Conservation (phyloP, 2,329 filamentous ascomycete species). For the Myriosclerotinia curreyana region DNA sequence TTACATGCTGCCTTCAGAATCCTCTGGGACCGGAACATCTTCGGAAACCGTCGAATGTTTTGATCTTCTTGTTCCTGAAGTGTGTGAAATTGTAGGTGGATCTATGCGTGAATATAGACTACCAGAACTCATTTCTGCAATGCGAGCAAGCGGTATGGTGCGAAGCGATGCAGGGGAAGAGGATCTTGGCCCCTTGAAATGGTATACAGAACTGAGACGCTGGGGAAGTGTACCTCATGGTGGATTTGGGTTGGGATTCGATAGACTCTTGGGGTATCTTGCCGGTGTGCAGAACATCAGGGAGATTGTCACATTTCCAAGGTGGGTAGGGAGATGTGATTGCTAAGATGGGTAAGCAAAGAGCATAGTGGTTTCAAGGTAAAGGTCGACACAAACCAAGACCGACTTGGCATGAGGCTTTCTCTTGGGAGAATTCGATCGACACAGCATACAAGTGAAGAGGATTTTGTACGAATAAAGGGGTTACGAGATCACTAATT, state of each 20-base stretch:
- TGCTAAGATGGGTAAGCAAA: constrained; percentile 32
- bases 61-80: constrained; percentile 66
- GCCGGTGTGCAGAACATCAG: constrained; percentile 63
- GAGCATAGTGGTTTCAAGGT: background rate
- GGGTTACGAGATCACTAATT: constrained; percentile 5
- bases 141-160: constrained; percentile 56
- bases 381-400: background rate
- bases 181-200: constrained; percentile 53
- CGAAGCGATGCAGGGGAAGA: constrained; percentile 31
- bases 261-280: constrained; percentile 65
- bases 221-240: constrained; percentile 71
- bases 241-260: constrained; percentile 70
- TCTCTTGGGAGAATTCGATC: background rate
- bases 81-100: constrained; percentile 67
- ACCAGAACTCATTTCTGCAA: constrained; percentile 54
- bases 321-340: constrained; percentile 48
- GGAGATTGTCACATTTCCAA: constrained; percentile 66
- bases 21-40: constrained; percentile 7
- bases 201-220: constrained; percentile 67
- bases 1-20: constrained; percentile 67
- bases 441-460: background rate
- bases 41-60: constrained; percentile 63
- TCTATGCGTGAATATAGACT: constrained; percentile 68
- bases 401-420: background rate
- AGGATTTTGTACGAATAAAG: background rate